phyloP scores from a whole-genome alignment of 305 asterid genomes.

The Fraxinus albicans region DNA sequence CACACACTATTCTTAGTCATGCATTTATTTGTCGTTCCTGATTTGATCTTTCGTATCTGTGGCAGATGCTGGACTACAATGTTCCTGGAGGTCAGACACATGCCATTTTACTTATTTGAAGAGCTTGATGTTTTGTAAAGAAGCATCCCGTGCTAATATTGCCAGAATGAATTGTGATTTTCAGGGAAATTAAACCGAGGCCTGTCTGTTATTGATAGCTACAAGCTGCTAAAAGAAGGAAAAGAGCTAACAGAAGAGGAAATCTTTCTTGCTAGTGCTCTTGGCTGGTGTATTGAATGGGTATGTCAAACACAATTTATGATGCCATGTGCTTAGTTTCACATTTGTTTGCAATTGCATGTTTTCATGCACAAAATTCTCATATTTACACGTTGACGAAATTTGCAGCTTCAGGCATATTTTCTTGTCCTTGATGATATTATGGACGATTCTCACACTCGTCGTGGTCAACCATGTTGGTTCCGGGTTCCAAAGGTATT shows the following conservation, averaged over 20 bases:
- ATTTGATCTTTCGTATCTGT: conserved; percentile 30
- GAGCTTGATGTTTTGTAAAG: conserved; percentile 7
- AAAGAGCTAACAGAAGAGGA: conserved; percentile 69
- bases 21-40: conserved; percentile 23
- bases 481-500: conserved; percentile 70
- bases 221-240: conserved; percentile 69
- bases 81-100: conserved; percentile 85
- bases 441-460: conserved; percentile 79
- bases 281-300: conserved; percentile 99
- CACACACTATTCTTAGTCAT: not conserved
- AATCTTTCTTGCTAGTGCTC: conserved; percentile 70
- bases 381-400: conserved; percentile 19
- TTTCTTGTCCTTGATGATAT: conserved; percentile 96
- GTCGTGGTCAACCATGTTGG: conserved; percentile 99
- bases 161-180: conserved; percentile 16
- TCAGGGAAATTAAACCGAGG: conserved; percentile 96
- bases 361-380: conserved; percentile 1
- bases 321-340: conserved; percentile 4
- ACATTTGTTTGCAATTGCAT: not conserved
- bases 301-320: conserved; percentile 40
- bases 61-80: conserved; percentile 97
- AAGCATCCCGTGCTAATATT: conserved; percentile 21
- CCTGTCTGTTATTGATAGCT: conserved; percentile 91
- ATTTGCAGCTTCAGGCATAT: conserved; percentile 87
- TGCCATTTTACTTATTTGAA: conserved; percentile 20